These are phyloP conservation scores for Takashimella tepidaria DNA, from an alignment of 1,284 basidiomycete genomes.

Conservation along the genomic window DNA sequence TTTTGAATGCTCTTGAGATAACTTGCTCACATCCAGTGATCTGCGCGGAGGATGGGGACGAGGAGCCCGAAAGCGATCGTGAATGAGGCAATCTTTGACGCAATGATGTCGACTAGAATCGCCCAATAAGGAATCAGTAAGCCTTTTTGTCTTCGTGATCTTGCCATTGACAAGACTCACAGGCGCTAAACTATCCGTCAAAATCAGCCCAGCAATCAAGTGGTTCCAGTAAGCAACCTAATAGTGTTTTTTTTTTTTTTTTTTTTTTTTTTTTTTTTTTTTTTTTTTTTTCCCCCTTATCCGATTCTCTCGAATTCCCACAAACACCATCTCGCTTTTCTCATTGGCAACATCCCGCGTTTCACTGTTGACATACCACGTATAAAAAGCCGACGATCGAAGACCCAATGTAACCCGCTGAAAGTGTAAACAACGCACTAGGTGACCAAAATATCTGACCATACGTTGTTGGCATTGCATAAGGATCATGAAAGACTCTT, in stretches of 20 bases:
- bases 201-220: no score
- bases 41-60: constrained; percentile 39
- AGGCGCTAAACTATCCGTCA: no score
- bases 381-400: constrained; percentile 42
- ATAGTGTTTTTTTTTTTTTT: no score
- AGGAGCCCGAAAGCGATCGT: constrained; percentile 44
- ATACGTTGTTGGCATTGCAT: constrained; percentile 33
- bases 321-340: neutral
- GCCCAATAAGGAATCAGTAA: neutral
- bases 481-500: constrained; percentile 33
- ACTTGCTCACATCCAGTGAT: constrained; percentile 43
- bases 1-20: no score
- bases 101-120: constrained; percentile 39
- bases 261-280: constrained; percentile 2
- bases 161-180: no score
- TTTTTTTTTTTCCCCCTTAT: no score
- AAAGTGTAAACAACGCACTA: constrained; percentile 30
- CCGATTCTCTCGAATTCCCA: neutral
- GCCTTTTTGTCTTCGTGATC: no score
- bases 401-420: constrained; percentile 43
- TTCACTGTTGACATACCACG: constrained; percentile 32
- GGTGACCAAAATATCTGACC: constrained; percentile 35
- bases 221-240: no score
- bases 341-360: no score
- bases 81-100: constrained; percentile 44